phyloP scores from a whole-genome alignment of 352 stramenopile genomes.

The Phytopythium montanum region DNA sequence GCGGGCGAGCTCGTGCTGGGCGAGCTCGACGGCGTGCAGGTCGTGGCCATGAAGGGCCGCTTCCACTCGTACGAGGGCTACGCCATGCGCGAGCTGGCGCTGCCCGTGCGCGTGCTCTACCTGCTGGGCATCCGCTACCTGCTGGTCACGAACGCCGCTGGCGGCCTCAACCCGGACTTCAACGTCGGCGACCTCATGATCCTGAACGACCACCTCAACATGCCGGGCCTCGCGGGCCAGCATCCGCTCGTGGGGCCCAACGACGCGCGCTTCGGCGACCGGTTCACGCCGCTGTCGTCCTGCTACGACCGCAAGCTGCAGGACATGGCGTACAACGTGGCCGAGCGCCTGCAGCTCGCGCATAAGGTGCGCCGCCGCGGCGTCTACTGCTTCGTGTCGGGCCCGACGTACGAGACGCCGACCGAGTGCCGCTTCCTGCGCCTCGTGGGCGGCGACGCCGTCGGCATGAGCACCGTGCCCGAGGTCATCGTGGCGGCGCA shows the following conservation, averaged over 20 bases:
- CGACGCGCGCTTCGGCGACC: conserved; percentile 91
- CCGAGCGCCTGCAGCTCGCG: conserved; percentile 73
- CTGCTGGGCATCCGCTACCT: conserved; percentile 94
- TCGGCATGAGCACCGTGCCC: conserved; percentile 96
- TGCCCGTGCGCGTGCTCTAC: conserved; percentile 96
- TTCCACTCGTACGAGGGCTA: conserved; percentile 98
- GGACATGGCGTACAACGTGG: conserved; percentile 72
- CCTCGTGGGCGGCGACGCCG: conserved; percentile 89
- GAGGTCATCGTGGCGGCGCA: conserved; percentile 96
- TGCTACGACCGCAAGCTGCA: conserved; percentile 92
- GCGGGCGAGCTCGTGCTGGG: conserved; percentile 96
- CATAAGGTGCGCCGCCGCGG: conserved; percentile 84
- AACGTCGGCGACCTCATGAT: conserved; percentile 97
- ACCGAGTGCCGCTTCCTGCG: conserved; percentile 93
- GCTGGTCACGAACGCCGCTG: conserved; percentile 96
- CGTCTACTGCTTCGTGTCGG: conserved; percentile 96
- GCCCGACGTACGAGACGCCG: conserved; percentile 95
- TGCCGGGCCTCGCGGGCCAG: conserved; percentile 91
- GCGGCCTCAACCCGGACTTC: conserved; percentile 92
- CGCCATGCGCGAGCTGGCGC: conserved; percentile 90
- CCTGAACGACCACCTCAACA: conserved; percentile 95
- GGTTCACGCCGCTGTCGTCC: conserved; percentile 95
- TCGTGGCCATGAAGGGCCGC: conserved; percentile 93
- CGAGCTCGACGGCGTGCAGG: conserved; percentile 67
- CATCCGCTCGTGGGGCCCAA: conserved; percentile 95